Evolutionary conservation across 345 rosid genomes (phyloP), one percentile per base, ranked within the genome.

Genomic region (Euphorbia pulcherrima): DNA sequence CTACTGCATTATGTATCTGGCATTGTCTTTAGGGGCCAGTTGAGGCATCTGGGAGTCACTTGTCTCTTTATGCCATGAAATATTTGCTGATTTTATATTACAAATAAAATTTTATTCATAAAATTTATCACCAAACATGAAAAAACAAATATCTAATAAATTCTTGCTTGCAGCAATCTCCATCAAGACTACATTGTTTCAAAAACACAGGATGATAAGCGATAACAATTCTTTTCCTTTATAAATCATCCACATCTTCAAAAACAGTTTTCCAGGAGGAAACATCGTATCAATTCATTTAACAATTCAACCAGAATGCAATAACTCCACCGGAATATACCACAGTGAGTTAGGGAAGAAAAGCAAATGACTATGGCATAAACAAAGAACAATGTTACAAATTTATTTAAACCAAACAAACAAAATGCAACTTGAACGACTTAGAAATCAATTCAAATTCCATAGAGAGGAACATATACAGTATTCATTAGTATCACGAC

Each of bases 381-480:
- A 51, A 54, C 47, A 64, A 21, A 65, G n/a, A 65, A 0, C 47
- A 37, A 60, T 20, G 27, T 27, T 14, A 16, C 30, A 56, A 60
- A 8, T 33, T 60, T 30, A 41, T 8, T 44, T 11, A 14, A 44
- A 44, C 27, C 28, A 68, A 29, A 27, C 64, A 26, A 14, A 17
- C 7, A 33, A 0, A 26, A 3, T 41, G 6, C 39, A 64, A 64
- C 10, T 77, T 57, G 52, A 62, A 51, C 33, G 46, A 58, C 66
- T 70, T 21, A 29, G 33, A 33, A 14, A 23, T 41, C 28, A 60
- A 57, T 20, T 55, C 40, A 63, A 46, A 68, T 17, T 26, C 68
- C 40, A 24, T 21, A 39, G 26, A 29, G 33, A 14, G 16, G 39
- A 24, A 56, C 30, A 52, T 57, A 53, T 56, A 14, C 26, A 41